Evolutionary conservation across 179 eudicot genomes (phyloP).

Genomic region (Amaranthus tricolor): DNA sequence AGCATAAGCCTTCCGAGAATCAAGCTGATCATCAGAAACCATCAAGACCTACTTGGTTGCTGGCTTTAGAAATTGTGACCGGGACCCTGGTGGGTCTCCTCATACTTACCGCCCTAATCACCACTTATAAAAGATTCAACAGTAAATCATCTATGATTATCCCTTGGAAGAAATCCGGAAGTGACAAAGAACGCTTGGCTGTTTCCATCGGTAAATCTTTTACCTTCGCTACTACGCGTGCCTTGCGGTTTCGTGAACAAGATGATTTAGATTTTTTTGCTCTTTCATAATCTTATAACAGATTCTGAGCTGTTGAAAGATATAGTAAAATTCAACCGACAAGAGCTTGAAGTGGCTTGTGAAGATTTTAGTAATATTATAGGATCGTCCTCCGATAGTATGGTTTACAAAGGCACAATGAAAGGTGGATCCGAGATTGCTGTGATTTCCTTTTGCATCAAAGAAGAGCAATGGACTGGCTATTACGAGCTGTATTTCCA

Average conservation of each 20-base stretch:
- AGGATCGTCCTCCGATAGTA: slow-evolving; percentile 83
- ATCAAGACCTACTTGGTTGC: slow-evolving; percentile 74
- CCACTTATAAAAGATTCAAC: slow-evolving; percentile 52
- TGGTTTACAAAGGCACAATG: slow-evolving; percentile 82
- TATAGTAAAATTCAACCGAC: slow-evolving; percentile 63
- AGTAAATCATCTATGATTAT: slow-evolving; percentile 59
- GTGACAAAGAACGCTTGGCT: slow-evolving; percentile 59
- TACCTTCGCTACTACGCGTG: not conserved
- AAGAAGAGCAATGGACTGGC: slow-evolving; percentile 90
- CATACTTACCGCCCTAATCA: slow-evolving; percentile 46
- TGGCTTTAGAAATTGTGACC: slow-evolving; percentile 72
- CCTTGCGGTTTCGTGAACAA: not conserved
- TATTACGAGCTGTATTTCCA: slow-evolving; percentile 93
- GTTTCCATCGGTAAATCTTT: slow-evolving; percentile 53
- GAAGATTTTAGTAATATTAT: slow-evolving; percentile 98
- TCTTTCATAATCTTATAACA: slow-evolving; percentile 15
- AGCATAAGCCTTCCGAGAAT: slow-evolving; percentile 39
- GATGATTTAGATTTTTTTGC: not conserved
- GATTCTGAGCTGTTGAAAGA: slow-evolving; percentile 78
- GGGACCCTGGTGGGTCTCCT: slow-evolving; percentile 70
- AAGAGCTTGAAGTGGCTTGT: slow-evolving; percentile 95
- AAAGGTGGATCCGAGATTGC: slow-evolving; percentile 96
- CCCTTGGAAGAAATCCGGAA: slow-evolving; percentile 85
- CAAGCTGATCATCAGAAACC: slow-evolving; percentile 37
- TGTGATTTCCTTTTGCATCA: slow-evolving; percentile 82